phyloP scores from a whole-genome alignment of 371 early-diverging fungal species.

The Mortierella sp. region DNA sequence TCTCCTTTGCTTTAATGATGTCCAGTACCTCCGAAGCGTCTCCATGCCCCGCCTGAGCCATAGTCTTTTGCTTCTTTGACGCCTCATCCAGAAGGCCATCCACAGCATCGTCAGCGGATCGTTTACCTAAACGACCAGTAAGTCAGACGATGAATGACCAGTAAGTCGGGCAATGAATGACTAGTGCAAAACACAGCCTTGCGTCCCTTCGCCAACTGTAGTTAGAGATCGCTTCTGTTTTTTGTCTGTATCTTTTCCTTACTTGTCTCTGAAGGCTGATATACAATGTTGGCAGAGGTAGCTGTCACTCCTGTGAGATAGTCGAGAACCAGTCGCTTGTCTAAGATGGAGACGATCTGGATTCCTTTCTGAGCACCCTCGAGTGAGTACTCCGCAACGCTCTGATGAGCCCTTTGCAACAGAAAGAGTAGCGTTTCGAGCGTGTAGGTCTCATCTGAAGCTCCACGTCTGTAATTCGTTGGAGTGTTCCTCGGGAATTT shows the following conservation, averaged over 20 bases:
- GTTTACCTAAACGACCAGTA: conserved; percentile 52
- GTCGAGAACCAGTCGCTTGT: conserved; percentile 76
- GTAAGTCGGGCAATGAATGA: no score
- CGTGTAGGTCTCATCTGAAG: conserved; percentile 71
- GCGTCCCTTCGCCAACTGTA: no score
- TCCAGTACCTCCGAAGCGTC: conserved; percentile 59
- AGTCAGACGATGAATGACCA: no score
- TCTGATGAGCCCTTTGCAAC: conserved; percentile 68
- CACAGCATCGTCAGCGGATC: conserved; percentile 55
- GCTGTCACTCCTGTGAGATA: conserved; percentile 78
- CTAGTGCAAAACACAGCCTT: no score
- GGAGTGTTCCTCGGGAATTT: conserved; percentile 68
- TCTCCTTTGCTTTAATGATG: conserved; percentile 58
- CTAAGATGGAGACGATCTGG: conserved; percentile 78
- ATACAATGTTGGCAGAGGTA: conserved; percentile 59
- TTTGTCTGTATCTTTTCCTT: no score
- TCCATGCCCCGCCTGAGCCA: conserved; percentile 32
- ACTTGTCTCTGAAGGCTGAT: conserved; percentile 45
- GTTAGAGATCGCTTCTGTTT: no score
- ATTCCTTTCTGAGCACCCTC: conserved; percentile 70
- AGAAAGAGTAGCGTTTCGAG: conserved; percentile 85
- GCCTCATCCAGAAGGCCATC: conserved; percentile 47
- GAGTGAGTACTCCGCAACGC: conserved; percentile 80
- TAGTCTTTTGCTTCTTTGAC: conserved; percentile 54
- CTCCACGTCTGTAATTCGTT: conserved; percentile 70